phyloP scores from a whole-genome alignment of 1,284 basidiomycete genomes.

The Cerioporus squamosus region DNA sequence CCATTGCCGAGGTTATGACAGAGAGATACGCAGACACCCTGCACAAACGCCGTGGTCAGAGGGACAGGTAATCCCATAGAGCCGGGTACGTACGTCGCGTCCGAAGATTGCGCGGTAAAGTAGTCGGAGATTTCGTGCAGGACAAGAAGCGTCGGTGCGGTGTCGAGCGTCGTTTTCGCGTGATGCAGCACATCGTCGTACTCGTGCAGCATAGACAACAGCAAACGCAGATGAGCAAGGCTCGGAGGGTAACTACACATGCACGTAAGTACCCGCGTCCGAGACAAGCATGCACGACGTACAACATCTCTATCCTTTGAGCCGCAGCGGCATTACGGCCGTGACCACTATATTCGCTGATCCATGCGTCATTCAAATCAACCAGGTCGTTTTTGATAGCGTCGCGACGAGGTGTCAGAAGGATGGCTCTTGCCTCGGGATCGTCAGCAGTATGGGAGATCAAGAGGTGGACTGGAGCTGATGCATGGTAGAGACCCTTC shows the following conservation, averaged over 20 bases:
- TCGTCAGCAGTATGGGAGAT: constrained; percentile 48
- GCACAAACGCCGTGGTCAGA: background rate
- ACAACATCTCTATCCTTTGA: constrained; percentile 60
- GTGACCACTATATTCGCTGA: constrained; percentile 47
- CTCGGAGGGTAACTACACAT: constrained; percentile 65
- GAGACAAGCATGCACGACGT: constrained; percentile 28
- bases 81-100: constrained; percentile 31
- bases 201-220: constrained; percentile 57
- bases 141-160: constrained; percentile 57
- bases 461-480: constrained; percentile 44
- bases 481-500: constrained; percentile 40
- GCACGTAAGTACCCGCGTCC: too few species aligned
- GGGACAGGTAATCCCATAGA: background rate
- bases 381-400: constrained; percentile 46
- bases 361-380: constrained; percentile 59
- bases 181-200: constrained; percentile 34
- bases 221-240: constrained; percentile 56
- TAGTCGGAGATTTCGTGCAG: constrained; percentile 69
- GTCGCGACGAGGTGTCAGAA: constrained; percentile 56
- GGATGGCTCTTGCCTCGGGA: constrained; percentile 43
- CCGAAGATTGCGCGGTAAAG: constrained; percentile 42
- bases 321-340: constrained; percentile 47
- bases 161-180: constrained; percentile 46
- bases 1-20: constrained; percentile 47
- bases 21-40: constrained; percentile 54